Evolutionary conservation across 2,329 filamentous ascomycete species (phyloP).

Genomic region (Scolecobasidium constrictum): DNA sequence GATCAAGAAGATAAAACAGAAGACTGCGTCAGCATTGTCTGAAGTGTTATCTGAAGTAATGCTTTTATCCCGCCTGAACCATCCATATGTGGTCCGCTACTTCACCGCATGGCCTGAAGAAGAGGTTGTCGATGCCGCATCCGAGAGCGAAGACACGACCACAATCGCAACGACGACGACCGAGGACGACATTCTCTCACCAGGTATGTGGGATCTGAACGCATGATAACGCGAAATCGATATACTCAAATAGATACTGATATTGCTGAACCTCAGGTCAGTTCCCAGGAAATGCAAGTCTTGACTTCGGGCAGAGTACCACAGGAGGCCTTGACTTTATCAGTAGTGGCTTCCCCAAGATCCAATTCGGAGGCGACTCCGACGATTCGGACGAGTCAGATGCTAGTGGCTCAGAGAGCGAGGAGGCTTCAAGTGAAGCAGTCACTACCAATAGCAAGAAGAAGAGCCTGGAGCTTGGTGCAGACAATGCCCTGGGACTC

Average conservation of each 20-base stretch:
- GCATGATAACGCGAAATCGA: not conserved
- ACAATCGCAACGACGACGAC: conserved; percentile 14
- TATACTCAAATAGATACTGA: not conserved
- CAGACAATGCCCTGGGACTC: no score
- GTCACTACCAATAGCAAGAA: no score
- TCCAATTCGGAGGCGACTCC: conserved; percentile 63
- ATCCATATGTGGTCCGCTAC: conserved; percentile 80
- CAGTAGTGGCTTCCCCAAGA: conserved; percentile 65
- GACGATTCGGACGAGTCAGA: conserved; percentile 28
- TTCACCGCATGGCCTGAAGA: conserved; percentile 94
- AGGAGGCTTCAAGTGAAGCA: conserved; percentile 13
- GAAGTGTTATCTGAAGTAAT: conserved; percentile 80
- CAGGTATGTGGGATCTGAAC: not conserved
- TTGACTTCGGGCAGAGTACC: conserved; percentile 60
- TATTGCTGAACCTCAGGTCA: not conserved
- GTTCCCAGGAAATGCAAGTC: conserved; percentile 13
- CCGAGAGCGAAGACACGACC: conserved; percentile 3
- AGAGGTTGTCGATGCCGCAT: conserved; percentile 18
- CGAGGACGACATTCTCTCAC: no score
- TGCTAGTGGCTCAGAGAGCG: conserved; percentile 9
- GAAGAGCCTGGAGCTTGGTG: no score
- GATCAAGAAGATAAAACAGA: conserved; percentile 89
- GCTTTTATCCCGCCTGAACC: conserved; percentile 82
- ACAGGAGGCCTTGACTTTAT: conserved; percentile 79
- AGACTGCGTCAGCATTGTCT: conserved; percentile 61